These are phyloP conservation scores for Phytophthora ramorum DNA, from an alignment of 352 stramenopile species.

Conservation along the genomic window DNA sequence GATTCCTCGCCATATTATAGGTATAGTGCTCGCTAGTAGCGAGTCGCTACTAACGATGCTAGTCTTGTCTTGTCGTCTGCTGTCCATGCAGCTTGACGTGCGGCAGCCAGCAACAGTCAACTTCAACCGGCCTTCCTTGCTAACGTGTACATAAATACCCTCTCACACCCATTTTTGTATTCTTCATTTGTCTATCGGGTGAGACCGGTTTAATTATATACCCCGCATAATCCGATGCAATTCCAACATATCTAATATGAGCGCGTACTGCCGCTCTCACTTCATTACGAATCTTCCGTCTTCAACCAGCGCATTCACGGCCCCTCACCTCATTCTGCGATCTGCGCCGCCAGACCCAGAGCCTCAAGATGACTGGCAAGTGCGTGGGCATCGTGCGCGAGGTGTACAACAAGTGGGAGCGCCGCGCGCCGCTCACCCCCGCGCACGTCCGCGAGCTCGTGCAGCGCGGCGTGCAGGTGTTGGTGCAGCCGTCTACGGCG, in stretches of 20 bases:
- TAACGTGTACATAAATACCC: no score
- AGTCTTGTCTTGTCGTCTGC: background rate
- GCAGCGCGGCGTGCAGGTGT: constrained; percentile 83
- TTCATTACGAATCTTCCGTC: constrained; percentile 2
- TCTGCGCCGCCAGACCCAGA: constrained; percentile 13
- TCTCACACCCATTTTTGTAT: no score
- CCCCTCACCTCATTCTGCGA: constrained; percentile 23
- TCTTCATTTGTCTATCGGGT: no score
- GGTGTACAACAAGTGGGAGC: constrained; percentile 96
- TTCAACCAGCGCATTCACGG: constrained; percentile 23
- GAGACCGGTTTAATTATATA: no score
- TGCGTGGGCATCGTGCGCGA: constrained; percentile 93
- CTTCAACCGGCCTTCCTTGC: no score
- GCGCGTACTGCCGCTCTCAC: no score
- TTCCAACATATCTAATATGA: no score
- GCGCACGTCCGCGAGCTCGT: constrained; percentile 89
- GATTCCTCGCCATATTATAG: background rate
- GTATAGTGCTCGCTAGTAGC: background rate
- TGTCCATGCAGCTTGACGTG: no score
- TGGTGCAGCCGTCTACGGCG: constrained; percentile 93
- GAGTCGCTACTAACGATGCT: background rate
- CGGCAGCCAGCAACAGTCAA: no score
- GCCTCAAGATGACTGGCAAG: constrained; percentile 47
- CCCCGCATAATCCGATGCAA: no score
- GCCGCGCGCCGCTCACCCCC: constrained; percentile 92